phyloP scores from a whole-genome alignment of 331 rosid genomes.

The Dryas integrifolia region DNA sequence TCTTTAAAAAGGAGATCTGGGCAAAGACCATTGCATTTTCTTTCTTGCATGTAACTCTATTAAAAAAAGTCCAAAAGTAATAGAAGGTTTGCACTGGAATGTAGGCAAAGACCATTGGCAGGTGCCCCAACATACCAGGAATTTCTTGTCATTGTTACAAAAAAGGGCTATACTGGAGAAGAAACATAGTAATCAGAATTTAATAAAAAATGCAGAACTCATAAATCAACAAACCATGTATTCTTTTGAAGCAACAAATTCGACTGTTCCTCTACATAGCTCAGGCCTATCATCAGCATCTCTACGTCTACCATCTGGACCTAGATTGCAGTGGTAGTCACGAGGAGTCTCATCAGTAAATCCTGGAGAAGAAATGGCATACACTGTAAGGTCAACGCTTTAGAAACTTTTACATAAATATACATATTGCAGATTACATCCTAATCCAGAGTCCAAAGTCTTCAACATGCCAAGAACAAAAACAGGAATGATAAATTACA shows the following conservation, averaged over 20 bases:
- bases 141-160: background rate
- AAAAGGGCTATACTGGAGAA: background rate
- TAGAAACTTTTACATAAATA: slow-evolving; percentile 2
- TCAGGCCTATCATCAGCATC: slow-evolving; percentile 98
- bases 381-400: slow-evolving; percentile 17
- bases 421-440: background rate
- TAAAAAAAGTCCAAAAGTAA: background rate
- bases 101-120: background rate
- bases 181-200: background rate
- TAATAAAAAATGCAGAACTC: slow-evolving; percentile 2
- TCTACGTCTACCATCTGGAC: slow-evolving; percentile 96
- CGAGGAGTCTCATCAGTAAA: slow-evolving; percentile 97
- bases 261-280: slow-evolving; percentile 95
- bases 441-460: background rate
- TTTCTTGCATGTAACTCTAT: too few relatives aligned
- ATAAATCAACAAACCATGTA: slow-evolving; percentile 70
- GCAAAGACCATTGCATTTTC: too few relatives aligned
- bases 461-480: background rate
- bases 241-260: slow-evolving; percentile 92
- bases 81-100: background rate
- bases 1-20: too few relatives aligned
- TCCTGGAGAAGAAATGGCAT: slow-evolving; percentile 47
- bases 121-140: background rate
- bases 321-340: slow-evolving; percentile 97
- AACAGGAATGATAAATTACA: background rate